Conservation (phyloP, 148 eudicot genomes). For the Rhododendron williamsianum region DNA sequence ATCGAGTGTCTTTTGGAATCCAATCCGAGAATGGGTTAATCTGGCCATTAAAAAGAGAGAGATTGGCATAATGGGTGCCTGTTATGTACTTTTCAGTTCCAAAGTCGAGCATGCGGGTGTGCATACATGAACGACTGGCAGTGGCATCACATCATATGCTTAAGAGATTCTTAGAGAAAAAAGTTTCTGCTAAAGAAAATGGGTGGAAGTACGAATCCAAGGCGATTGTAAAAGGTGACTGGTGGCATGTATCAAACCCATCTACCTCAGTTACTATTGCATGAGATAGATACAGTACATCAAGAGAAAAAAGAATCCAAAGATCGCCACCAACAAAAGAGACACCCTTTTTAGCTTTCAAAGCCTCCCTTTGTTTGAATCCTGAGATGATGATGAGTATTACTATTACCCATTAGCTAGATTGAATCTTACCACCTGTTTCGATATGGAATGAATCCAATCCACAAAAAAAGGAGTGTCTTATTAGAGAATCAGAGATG, state of each 20-base stretch:
- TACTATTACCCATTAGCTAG: not conserved
- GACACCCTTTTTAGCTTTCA: not conserved
- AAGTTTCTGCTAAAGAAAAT: not conserved
- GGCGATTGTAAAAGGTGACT: not conserved
- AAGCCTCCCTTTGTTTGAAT: not conserved
- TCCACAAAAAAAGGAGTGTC: not conserved
- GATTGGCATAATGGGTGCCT: not conserved
- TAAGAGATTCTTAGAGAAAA: not conserved
- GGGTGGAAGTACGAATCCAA: constrained; percentile 6
- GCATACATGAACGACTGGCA: not conserved
- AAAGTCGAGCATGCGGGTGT: constrained; percentile 8
- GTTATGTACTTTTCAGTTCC: not conserved
- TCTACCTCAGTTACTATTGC: not conserved
- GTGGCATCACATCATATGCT: not conserved
- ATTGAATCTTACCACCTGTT: not conserved
- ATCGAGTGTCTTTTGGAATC: not conserved
- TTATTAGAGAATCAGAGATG: not conserved
- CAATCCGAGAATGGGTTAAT: not conserved
- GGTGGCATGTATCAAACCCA: too few species aligned
- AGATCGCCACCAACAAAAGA: not conserved
- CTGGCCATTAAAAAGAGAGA: not conserved
- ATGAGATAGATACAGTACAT: not conserved
- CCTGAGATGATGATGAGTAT: too few species aligned
- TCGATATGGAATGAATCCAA: not conserved
- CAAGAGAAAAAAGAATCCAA: not conserved